phyloP scores from a whole-genome alignment of 2,329 filamentous ascomycete genomes.

The Rutstroemia sp. region DNA sequence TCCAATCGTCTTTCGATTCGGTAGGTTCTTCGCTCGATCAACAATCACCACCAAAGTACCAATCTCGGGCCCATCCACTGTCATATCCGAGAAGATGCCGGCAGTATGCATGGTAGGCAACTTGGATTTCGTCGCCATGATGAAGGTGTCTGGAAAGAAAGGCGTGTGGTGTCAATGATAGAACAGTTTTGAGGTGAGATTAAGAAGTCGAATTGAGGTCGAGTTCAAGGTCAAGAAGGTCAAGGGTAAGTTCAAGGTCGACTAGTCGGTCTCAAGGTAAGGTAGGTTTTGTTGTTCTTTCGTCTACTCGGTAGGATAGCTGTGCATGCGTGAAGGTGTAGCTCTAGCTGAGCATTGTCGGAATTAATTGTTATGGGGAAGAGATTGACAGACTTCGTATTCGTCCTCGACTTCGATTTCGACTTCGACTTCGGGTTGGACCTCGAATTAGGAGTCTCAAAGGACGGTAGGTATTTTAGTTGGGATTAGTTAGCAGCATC shows the following conservation, averaged over 20 bases:
- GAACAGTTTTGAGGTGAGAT: not conserved
- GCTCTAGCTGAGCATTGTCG: constrained; percentile 23
- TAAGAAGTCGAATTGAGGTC: not conserved
- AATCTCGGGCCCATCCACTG: constrained; percentile 84
- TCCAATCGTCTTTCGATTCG: constrained; percentile 93
- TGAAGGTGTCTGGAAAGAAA: constrained; percentile 6
- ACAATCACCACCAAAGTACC: constrained; percentile 88
- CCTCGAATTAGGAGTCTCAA: no score
- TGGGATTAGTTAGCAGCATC: no score
- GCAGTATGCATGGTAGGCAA: constrained; percentile 69
- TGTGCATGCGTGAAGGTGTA: not conserved
- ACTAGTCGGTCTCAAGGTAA: not conserved
- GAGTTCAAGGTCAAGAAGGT: not conserved
- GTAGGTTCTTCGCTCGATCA: constrained; percentile 93
- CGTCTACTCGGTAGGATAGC: not conserved
- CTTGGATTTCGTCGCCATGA: constrained; percentile 48
- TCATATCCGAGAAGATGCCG: constrained; percentile 92
- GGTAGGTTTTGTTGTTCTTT: not conserved
- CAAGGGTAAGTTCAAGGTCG: not conserved
- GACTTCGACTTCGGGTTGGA: no score
- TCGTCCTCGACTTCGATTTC: no score
- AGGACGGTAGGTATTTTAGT: no score
- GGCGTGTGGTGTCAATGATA: not conserved
- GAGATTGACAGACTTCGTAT: no score
- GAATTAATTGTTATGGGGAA: no score